Conservation (phyloP, 176 grass and related monocot genomes). For the Oryza coarctata region DNA sequence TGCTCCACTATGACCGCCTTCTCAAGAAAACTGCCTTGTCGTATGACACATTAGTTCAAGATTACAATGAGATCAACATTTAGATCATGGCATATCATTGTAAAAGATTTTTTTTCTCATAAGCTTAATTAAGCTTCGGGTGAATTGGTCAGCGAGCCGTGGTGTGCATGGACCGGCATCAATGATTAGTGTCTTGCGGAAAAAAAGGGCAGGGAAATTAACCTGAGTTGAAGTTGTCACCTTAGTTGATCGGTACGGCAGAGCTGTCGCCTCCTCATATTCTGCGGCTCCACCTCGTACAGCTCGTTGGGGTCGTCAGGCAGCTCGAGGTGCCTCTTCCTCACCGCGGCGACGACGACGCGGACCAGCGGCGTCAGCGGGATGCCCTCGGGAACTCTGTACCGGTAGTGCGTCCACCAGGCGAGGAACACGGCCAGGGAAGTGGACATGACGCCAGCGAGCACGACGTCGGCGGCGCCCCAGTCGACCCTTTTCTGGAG, state of each 20-base stretch:
- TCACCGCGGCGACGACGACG: constrained; percentile 49
- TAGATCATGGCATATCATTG: neutral
- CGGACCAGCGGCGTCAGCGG: constrained; percentile 61
- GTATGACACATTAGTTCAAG: neutral
- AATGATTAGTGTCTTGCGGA: neutral
- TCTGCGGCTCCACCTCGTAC: constrained; percentile 44
- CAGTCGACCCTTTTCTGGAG: constrained; percentile 53
- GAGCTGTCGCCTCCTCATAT: constrained; percentile 51
- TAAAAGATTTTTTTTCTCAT: too few species aligned
- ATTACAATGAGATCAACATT: neutral
- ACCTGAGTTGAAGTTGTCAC: constrained; percentile 7
- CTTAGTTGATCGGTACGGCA: constrained; percentile 57
- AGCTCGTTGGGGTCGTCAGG: constrained; percentile 47
- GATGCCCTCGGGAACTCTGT: constrained; percentile 54
- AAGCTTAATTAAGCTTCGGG: too few species aligned
- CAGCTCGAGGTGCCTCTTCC: constrained; percentile 52
- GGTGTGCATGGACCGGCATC: too few species aligned
- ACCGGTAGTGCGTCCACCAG: constrained; percentile 52
- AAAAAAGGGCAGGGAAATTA: neutral
- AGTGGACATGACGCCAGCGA: constrained; percentile 51
- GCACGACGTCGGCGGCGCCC: constrained; percentile 56
- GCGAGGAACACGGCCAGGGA: constrained; percentile 59
- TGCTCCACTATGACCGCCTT: constrained; percentile 78
- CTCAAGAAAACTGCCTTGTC: constrained; percentile 59
- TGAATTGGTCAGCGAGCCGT: too few species aligned